phyloP scores from a whole-genome alignment of 1,284 basidiomycete species.

The Porodaedalea pini region DNA sequence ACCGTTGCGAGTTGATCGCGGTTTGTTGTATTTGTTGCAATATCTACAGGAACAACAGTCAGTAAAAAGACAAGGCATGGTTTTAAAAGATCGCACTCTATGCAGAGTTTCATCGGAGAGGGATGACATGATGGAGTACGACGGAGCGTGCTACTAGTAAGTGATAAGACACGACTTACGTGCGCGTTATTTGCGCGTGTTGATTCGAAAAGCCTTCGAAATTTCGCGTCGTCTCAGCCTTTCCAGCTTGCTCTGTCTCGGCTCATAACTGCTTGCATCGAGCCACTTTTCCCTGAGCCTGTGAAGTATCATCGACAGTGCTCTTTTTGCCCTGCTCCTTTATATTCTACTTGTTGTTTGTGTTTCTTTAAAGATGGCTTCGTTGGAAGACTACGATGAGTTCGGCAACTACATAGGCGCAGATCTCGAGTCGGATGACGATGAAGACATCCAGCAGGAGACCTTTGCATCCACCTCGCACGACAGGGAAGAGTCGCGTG shows the following conservation, averaged over 20 bases:
- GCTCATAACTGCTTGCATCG: not conserved
- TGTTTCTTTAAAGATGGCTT: constrained; percentile 55
- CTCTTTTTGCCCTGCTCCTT: not conserved
- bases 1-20: constrained; percentile 75
- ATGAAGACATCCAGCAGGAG: constrained; percentile 50
- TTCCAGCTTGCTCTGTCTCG: not conserved
- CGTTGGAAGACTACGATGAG: constrained; percentile 84
- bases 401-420: constrained; percentile 96
- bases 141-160: not conserved
- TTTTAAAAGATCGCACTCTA: constrained; percentile 36
- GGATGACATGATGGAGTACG: constrained; percentile 52
- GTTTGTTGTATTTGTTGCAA: constrained; percentile 86
- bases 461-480: constrained; percentile 38
- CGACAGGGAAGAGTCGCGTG: constrained; percentile 31
- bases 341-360: not conserved
- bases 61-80: constrained; percentile 4
- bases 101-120: constrained; percentile 84
- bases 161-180: constrained; percentile 21
- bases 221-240: constrained; percentile 10
- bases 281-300: not conserved
- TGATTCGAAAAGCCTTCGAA: not conserved
- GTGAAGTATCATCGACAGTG: too few relatives aligned
- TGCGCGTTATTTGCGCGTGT: constrained; percentile 14
- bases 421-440: constrained; percentile 87
- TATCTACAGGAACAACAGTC: constrained; percentile 55